Conservation (phyloP, 2,329 filamentous ascomycete genomes). For the Colletotrichum eremochloae region DNA sequence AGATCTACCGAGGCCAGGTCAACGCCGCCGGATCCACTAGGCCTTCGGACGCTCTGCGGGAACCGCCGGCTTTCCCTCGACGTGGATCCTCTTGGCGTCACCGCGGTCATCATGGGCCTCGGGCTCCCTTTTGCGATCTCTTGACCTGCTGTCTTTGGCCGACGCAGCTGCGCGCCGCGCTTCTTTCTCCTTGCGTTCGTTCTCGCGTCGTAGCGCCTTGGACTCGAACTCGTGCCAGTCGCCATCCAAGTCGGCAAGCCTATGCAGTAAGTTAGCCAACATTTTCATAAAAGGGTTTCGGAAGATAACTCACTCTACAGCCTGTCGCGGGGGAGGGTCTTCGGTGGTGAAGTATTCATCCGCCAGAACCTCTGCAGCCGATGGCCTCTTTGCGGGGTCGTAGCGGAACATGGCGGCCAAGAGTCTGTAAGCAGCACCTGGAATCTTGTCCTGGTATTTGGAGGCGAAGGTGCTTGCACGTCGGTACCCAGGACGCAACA, state of each 20-base stretch:
- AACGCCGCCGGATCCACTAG: conserved; percentile 14
- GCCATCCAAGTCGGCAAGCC: conserved; percentile 83
- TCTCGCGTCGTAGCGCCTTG: conserved; percentile 92
- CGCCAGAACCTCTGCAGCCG: conserved; percentile 84
- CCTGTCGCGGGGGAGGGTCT: conserved; percentile 81
- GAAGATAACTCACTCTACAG: conserved; percentile 76
- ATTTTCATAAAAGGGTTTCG: conserved; percentile 13
- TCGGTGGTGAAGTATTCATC: conserved; percentile 92
- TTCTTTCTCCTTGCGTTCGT: conserved; percentile 75
- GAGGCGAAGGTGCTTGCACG: conserved; percentile 83
- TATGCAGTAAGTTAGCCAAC: conserved; percentile 55
- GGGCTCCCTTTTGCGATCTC: conserved; percentile 57
- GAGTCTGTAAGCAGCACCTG: conserved; percentile 85
- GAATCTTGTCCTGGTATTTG: conserved; percentile 83
- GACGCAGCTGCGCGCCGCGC: conserved; percentile 57
- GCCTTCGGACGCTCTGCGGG: conserved; percentile 33
- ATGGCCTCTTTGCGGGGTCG: conserved; percentile 86
- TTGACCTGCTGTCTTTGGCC: conserved; percentile 52
- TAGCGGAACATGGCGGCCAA: conserved; percentile 89
- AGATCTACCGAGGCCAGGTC: not conserved
- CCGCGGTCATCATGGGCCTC: conserved; percentile 50
- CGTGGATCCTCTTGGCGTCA: conserved; percentile 49
- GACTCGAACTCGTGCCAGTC: conserved; percentile 99
- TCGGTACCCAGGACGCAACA: conserved; percentile 83
- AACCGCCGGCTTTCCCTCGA: conserved; percentile 34